Conservation (phyloP, 2,329 filamentous ascomycete genomes). For the Aspergillus eucalypticola region DNA sequence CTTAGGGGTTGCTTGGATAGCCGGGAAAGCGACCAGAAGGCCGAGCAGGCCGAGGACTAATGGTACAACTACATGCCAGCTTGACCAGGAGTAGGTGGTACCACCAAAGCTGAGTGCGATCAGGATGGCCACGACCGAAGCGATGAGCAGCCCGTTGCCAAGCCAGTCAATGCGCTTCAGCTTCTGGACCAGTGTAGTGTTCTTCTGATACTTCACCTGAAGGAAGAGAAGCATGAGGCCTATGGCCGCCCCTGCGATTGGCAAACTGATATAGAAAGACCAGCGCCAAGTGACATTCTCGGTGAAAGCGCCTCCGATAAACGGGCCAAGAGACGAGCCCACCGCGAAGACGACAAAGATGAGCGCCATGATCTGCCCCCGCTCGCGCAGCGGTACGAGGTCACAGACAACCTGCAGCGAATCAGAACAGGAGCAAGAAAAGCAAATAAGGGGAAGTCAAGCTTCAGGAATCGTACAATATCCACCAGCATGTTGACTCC, state of each 20-base stretch:
- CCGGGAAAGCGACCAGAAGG: constrained; percentile 18
- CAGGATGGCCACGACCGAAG: constrained; percentile 28
- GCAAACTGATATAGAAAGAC: constrained; percentile 36
- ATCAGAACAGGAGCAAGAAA: too few relatives aligned
- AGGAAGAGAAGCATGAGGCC: constrained; percentile 28
- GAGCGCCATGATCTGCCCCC: constrained; percentile 28
- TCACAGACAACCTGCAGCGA: constrained; percentile 43
- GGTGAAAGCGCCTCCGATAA: constrained; percentile 33
- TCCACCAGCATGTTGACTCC: constrained; percentile 47
- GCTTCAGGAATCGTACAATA: constrained; percentile 23
- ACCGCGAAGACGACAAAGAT: constrained; percentile 28
- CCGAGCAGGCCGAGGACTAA: constrained; percentile 28
- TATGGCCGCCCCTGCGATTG: constrained; percentile 25
- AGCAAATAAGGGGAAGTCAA: too few relatives aligned
- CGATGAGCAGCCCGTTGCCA: constrained; percentile 30
- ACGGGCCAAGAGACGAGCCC: constrained; percentile 50
- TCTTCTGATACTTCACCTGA: constrained; percentile 10
- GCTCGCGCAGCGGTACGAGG: constrained; percentile 44
- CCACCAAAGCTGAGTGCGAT: constrained; percentile 33
- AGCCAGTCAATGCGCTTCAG: constrained; percentile 27
- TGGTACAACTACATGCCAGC: constrained; percentile 28
- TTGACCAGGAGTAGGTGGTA: constrained; percentile 29
- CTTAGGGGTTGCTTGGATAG: constrained; percentile 12
- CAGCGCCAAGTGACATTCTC: constrained; percentile 29
- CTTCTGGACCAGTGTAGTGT: constrained; percentile 9